Conservation (phyloP, 2,329 filamentous ascomycete genomes). For the Scytalidium lignicola region DNA sequence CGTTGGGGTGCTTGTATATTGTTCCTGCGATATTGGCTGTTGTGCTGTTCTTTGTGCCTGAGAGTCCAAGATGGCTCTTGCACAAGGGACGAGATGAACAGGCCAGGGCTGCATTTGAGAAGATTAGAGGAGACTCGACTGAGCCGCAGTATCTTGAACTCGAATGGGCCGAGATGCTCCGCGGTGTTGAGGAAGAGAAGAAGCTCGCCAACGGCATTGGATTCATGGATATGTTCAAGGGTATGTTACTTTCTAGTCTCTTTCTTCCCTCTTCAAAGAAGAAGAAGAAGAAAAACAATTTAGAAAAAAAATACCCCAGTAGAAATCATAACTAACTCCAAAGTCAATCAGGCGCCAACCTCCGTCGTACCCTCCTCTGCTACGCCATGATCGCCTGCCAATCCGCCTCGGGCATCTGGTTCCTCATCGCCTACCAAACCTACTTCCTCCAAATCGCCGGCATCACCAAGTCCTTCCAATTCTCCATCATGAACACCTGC, state of each 20-base stretch:
- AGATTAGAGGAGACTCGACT: constrained; percentile 22
- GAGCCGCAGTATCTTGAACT: constrained; percentile 20
- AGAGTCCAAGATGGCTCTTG: constrained; percentile 34
- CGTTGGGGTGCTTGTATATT: constrained; percentile 12
- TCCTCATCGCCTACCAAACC: constrained; percentile 26
- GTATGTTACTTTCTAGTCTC: constrained; percentile 4
- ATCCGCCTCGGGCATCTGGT: background rate
- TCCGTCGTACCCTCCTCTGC: constrained; percentile 28
- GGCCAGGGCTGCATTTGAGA: constrained; percentile 13
- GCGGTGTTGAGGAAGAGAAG: constrained; percentile 26
- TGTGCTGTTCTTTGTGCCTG: constrained; percentile 30
- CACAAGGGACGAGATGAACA: constrained; percentile 26
- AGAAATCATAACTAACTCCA: too few species aligned
- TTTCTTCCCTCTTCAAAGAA: too few species aligned
- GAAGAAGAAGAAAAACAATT: too few species aligned
- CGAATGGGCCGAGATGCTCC: constrained; percentile 27
- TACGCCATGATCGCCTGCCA: constrained; percentile 17
- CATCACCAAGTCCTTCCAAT: constrained; percentile 28
- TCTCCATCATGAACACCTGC: constrained; percentile 30
- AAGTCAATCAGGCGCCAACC: constrained; percentile 25
- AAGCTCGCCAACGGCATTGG: constrained; percentile 7
- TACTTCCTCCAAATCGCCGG: constrained; percentile 30
- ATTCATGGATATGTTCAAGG: constrained; percentile 15
- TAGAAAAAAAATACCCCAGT: too few species aligned
- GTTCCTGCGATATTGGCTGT: constrained; percentile 23